These are phyloP conservation scores for Umbelopsis sp. DNA, from an alignment of 192 early-diverging fungal species.

Conservation along the genomic window DNA sequence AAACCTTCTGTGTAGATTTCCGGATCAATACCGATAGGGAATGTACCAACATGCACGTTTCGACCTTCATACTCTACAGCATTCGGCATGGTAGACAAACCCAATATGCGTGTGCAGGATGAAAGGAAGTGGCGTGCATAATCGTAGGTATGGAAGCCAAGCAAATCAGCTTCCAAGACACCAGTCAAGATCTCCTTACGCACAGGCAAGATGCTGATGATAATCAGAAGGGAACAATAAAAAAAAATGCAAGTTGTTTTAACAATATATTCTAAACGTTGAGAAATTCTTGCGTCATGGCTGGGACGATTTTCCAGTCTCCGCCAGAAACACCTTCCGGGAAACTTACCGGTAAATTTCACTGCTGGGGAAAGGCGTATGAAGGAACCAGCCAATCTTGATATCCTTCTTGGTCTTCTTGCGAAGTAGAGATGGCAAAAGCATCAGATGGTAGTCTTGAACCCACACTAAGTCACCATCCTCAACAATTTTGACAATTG, in stretches of 20 bases:
- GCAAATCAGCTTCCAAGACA: slow-evolving; percentile 88
- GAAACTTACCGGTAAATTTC: slow-evolving; percentile 87
- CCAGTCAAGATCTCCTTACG: slow-evolving; percentile 92
- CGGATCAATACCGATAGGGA: slow-evolving; percentile 99
- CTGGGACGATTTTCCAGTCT: slow-evolving; percentile 13
- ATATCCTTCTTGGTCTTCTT: slow-evolving; percentile 72
- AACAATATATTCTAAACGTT: not conserved
- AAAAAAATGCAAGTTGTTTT: not conserved
- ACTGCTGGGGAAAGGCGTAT: slow-evolving; percentile 96
- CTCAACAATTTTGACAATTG: slow-evolving; percentile 79
- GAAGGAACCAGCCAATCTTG: slow-evolving; percentile 98
- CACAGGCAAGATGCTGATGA: slow-evolving; percentile 84
- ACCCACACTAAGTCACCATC: slow-evolving; percentile 92
- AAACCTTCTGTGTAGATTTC: slow-evolving; percentile 90
- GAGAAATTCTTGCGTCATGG: slow-evolving; percentile 28
- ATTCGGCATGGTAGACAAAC: slow-evolving; percentile 91
- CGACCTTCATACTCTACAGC: slow-evolving; percentile 93
- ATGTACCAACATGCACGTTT: slow-evolving; percentile 94
- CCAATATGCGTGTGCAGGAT: slow-evolving; percentile 95
- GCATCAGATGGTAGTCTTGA: slow-evolving; percentile 98
- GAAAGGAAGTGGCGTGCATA: slow-evolving; percentile 98
- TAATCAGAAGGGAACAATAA: not conserved
- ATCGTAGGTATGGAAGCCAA: slow-evolving; percentile 99
- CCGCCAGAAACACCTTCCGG: not conserved
- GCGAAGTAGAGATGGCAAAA: slow-evolving; percentile 86